Base-by-base conservation (phyloP, 202 grass and related monocot genomes). In the Miscanthus sacchariflorus region DNA sequence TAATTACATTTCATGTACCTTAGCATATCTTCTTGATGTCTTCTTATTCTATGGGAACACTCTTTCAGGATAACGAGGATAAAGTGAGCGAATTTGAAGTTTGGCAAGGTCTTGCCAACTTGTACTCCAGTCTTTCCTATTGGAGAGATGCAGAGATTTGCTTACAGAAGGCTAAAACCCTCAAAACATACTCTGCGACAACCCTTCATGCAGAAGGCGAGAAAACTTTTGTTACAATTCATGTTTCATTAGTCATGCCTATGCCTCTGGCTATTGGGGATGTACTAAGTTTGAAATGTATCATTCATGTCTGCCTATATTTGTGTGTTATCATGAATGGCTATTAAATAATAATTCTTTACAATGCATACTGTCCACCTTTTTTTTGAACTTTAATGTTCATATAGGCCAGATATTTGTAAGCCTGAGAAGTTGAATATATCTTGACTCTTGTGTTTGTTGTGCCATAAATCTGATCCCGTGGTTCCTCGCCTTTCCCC, bases 101-200 rank as follows among this genome's bases (percentile, higher is more conserved):
- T 70, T 99, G 97, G 97, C 97, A 97, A 84, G 97, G 93, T 92
- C 97, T 99, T 89, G 90, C 91, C 25, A 95, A 93, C 85, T 70
- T 99, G 64, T 99, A 99, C 78, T 91, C 94, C 30, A 90, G 93
- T 88, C 87, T 99, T 90, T 95, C 92, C 1, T 94, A 96, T 83
- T 95, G 89, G 91, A 92, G 89, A 91, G 94, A 99, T 87, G 93
- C 94, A 6, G 82, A 95, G 83, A 84, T 99, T 86, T 99, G 97
- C 90, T 96, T 99, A 90, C 92, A 99, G 83, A 99, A 97, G 84
- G 93, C 94, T 68, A 92, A 91, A 73, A 30, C 91, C 88, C 90
- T 97, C 67, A 93, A 93, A 80, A 81, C 88, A 39, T 97, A 92
- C 64, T 95, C 94, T 63, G 93, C 94, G 12, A 85, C 84, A 79